Conservation (phyloP, 129 eudicot species). For the Tagetes patula region DNA sequence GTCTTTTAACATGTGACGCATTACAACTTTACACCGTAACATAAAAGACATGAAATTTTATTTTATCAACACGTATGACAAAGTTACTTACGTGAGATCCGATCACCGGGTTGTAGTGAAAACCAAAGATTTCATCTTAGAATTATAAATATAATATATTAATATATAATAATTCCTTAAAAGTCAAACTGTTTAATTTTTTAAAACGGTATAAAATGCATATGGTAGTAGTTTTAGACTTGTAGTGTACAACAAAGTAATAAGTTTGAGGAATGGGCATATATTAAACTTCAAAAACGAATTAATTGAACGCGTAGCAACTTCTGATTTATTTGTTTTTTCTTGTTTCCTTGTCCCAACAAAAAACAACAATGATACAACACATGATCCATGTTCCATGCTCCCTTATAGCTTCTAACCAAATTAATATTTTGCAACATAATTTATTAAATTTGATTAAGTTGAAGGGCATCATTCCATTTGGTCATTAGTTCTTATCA, state of each 20-base stretch:
- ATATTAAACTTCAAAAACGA: background rate
- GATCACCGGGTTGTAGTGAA: too few relatives aligned
- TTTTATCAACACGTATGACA: too few relatives aligned
- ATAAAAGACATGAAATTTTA: too few relatives aligned
- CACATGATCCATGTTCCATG: constrained; percentile 47
- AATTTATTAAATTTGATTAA: background rate
- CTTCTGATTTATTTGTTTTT: constrained; percentile 34
- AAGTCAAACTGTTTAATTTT: background rate
- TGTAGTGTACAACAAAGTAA: background rate
- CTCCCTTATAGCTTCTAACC: constrained; percentile 33
- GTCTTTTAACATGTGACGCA: too few relatives aligned
- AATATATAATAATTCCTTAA: background rate
- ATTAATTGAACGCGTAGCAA: constrained; percentile 27
- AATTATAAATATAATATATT: background rate
- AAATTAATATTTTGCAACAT: constrained; percentile 21
- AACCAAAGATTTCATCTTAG: background rate
- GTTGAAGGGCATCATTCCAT: constrained; percentile 25
- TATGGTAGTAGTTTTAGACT: too few relatives aligned
- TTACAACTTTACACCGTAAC: too few relatives aligned
- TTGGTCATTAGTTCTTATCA: constrained; percentile 19
- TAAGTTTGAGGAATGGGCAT: constrained; percentile 34
- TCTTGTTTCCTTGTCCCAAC: constrained; percentile 44
- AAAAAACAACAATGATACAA: constrained; percentile 30
- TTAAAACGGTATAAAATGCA: background rate
- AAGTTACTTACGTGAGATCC: too few relatives aligned